Percentiles rank a stretch among this genome's conserved stretches.
Evolutionary conservation across 768 basidiomycete genomes (phyloP).

Genomic region (Auricularia sp.): DNA sequence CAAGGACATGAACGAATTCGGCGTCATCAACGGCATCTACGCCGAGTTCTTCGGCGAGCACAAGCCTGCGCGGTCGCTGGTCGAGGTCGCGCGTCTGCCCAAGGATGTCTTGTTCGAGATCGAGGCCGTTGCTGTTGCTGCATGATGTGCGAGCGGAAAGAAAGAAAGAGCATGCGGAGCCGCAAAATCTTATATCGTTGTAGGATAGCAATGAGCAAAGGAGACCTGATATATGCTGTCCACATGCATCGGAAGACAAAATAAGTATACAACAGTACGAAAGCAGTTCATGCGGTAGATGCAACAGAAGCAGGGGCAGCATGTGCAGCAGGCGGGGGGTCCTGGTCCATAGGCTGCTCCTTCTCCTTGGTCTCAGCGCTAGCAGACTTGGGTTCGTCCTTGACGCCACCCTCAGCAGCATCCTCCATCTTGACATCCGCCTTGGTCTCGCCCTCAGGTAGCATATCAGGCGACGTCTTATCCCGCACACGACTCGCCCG

Average conservation of each 20-base stretch:
- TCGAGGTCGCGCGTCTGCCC: constrained; percentile 83
- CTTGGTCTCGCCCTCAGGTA: not conserved
- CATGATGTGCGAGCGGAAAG: not conserved
- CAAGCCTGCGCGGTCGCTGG: constrained; percentile 86
- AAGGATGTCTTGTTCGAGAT: constrained; percentile 89
- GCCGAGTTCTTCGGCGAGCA: constrained; percentile 77
- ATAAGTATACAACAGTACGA: too few relatives aligned
- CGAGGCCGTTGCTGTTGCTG: constrained; percentile 57
- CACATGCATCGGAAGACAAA: too few relatives aligned
- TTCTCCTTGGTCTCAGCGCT: too few relatives aligned
- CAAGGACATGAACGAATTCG: constrained; percentile 88
- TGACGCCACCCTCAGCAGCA: not conserved
- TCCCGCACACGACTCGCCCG: not conserved
- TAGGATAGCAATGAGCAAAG: too few relatives aligned
- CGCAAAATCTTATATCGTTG: too few relatives aligned
- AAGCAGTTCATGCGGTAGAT: too few relatives aligned
- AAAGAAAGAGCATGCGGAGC: too few relatives aligned
- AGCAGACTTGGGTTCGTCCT: not conserved
- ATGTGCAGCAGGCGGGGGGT: too few relatives aligned
- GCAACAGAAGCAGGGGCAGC: too few relatives aligned
- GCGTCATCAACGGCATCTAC: constrained; percentile 70
- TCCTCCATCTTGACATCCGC: not conserved
- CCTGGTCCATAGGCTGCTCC: too few relatives aligned
- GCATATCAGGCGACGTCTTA: not conserved
- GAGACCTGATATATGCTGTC: too few relatives aligned